Conservation (phyloP, 768 basidiomycete genomes). For the Leccinellum rugosiceps region DNA sequence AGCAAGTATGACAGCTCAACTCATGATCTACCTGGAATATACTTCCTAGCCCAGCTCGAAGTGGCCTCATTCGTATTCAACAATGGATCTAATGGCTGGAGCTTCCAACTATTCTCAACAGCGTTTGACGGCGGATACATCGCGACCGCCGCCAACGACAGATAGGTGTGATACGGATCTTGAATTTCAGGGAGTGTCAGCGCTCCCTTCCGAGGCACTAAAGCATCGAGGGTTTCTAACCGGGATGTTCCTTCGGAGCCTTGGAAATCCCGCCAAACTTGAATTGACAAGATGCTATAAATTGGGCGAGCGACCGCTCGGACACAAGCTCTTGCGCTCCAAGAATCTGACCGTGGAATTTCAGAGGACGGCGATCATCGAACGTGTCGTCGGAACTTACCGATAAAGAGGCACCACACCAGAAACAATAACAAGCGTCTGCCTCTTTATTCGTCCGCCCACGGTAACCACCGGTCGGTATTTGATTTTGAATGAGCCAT, state of each 20-base stretch:
- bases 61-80: conserved; percentile 71
- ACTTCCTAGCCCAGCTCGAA: conserved; percentile 58
- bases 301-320: conserved; percentile 50
- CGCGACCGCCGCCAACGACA: conserved; percentile 78
- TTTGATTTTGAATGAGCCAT: conserved; percentile 75
- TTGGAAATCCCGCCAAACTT: conserved; percentile 89
- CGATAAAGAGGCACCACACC: conserved; percentile 80
- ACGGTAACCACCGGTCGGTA: conserved; percentile 71
- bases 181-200: conserved; percentile 16
- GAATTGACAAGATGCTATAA: conserved; percentile 78
- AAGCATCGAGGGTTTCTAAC: conserved; percentile 37
- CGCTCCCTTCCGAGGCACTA: not conserved
- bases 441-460: conserved; percentile 85
- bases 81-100: conserved; percentile 61
- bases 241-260: conserved; percentile 73
- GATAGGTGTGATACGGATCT: conserved; percentile 97
- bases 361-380: not conserved
- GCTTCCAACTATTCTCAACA: conserved; percentile 46
- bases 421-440: conserved; percentile 97
- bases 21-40: conserved; percentile 43
- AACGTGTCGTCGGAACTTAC: conserved; percentile 39
- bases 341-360: conserved; percentile 54
- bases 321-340: conserved; percentile 58
- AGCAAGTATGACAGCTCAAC: not conserved
- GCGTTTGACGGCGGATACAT: conserved; percentile 50